These are phyloP conservation scores for Phalaenopsis equestris DNA, from an alignment of 106 monocot species.

Conservation along the genomic window DNA sequence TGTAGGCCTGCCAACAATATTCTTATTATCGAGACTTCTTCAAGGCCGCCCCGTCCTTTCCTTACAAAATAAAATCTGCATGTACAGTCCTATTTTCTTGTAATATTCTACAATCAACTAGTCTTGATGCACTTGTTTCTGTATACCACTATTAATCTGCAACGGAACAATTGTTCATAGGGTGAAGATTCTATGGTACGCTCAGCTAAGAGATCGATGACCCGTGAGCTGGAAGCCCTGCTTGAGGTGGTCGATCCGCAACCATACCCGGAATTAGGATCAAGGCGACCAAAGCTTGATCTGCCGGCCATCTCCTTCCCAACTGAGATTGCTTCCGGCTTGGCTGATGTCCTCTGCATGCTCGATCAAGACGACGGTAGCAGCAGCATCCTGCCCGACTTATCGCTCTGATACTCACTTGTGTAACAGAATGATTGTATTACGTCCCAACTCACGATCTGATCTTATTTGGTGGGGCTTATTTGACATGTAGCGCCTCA, in stretches of 20 bases:
- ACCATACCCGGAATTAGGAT: neutral
- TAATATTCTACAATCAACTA: too few relatives aligned
- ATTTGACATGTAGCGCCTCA: too few relatives aligned
- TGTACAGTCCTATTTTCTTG: too few relatives aligned
- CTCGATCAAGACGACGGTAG: conserved; percentile 11
- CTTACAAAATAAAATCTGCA: too few relatives aligned
- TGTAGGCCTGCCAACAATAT: too few relatives aligned
- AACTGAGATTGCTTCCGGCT: conserved; percentile 5
- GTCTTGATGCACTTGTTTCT: too few relatives aligned
- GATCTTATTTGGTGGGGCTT: too few relatives aligned
- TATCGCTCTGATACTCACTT: neutral
- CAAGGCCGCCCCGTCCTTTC: too few relatives aligned
- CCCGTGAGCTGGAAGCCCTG: conserved; percentile 6
- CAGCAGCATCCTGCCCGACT: neutral
- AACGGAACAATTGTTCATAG: neutral
- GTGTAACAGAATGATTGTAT: too few relatives aligned
- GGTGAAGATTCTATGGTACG: neutral
- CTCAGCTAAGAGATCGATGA: conserved; percentile 11
- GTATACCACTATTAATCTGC: too few relatives aligned
- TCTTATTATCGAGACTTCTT: too few relatives aligned
- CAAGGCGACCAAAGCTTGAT: conserved; percentile 5
- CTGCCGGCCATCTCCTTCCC: conserved; percentile 1
- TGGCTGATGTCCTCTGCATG: conserved; percentile 9
- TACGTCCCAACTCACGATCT: too few relatives aligned
- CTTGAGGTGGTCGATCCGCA: conserved; percentile 9